These are phyloP conservation scores for Quercus agrifolia DNA, from an alignment of 306 rosid genomes.

Conservation along the genomic window DNA sequence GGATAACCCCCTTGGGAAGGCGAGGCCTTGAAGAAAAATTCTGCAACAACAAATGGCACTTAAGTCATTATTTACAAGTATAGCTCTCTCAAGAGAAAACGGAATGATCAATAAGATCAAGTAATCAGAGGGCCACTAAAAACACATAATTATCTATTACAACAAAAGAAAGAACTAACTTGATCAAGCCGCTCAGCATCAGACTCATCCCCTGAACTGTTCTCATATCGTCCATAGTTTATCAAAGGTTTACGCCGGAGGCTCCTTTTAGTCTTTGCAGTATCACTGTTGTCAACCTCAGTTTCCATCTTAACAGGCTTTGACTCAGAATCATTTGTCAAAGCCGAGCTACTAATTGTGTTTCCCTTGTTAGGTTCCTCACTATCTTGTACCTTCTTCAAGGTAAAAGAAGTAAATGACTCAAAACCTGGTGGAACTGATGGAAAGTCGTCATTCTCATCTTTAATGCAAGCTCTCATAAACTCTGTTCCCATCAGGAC, in stretches of 20 bases:
- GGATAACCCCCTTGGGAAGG: constrained; percentile 83
- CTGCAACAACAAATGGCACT: constrained; percentile 48
- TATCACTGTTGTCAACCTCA: constrained; percentile 34
- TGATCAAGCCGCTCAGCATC: constrained; percentile 67
- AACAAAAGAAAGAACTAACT: constrained; percentile 36
- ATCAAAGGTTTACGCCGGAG: constrained; percentile 64
- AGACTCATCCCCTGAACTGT: constrained; percentile 55
- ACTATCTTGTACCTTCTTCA: constrained; percentile 48
- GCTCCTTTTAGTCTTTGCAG: constrained; percentile 60
- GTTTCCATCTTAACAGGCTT: constrained; percentile 52
- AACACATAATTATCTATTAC: constrained; percentile 16
- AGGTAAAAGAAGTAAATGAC: constrained; percentile 66
- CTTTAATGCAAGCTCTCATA: constrained; percentile 73
- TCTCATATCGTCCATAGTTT: constrained; percentile 53
- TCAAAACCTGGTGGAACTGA: constrained; percentile 98
- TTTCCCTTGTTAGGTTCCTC: constrained; percentile 43
- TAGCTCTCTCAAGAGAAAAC: constrained; percentile 10
- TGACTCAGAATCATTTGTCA: constrained; percentile 48
- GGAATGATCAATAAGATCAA: constrained; percentile 14
- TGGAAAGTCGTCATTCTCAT: constrained; percentile 91
- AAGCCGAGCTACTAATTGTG: constrained; percentile 38
- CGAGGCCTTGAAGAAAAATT: constrained; percentile 44
- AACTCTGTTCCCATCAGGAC: constrained; percentile 87
- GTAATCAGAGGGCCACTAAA: constrained; percentile 13
- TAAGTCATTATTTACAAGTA: constrained; percentile 30